phyloP scores from a whole-genome alignment of 192 early-diverging fungal species.

The Paraglomus occultum region DNA sequence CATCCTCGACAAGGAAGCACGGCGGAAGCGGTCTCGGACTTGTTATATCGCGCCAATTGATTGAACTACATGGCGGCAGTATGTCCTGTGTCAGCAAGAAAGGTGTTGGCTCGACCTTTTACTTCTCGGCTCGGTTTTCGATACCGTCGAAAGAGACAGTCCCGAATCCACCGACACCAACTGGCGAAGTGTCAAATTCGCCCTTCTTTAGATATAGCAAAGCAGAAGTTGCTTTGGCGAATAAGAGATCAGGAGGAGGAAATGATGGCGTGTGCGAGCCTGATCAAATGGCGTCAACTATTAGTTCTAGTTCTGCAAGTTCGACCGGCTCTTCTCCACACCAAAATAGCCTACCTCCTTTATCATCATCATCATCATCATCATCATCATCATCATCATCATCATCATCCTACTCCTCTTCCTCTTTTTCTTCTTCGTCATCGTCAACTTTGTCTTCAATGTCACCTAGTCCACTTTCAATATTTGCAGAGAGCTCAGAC shows the following conservation, averaged over 20 bases:
- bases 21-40: constrained; percentile 85
- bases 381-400: constrained; percentile 16
- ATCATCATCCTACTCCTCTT: constrained; percentile 9
- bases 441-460: constrained; percentile 1
- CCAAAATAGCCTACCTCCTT: background rate
- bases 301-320: constrained; percentile 30
- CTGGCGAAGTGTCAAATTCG: constrained; percentile 28
- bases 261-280: background rate
- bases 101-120: constrained; percentile 72
- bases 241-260: constrained; percentile 11
- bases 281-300: constrained; percentile 21
- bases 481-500: background rate
- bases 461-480: background rate
- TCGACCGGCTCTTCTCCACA: constrained; percentile 28
- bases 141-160: constrained; percentile 37
- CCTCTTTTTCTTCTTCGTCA: constrained; percentile 10
- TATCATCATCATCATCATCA: constrained; percentile 2
- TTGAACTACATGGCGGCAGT: constrained; percentile 72
- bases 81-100: constrained; percentile 70
- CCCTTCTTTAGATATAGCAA: constrained; percentile 15
- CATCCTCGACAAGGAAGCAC: constrained; percentile 77
- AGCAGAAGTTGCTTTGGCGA: background rate
- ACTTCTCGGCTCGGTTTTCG: constrained; percentile 62
- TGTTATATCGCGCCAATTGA: constrained; percentile 74
- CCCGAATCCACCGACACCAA: constrained; percentile 47